Base-by-base conservation (phyloP, 306 rosid species). In the Cicer arietinum region DNA sequence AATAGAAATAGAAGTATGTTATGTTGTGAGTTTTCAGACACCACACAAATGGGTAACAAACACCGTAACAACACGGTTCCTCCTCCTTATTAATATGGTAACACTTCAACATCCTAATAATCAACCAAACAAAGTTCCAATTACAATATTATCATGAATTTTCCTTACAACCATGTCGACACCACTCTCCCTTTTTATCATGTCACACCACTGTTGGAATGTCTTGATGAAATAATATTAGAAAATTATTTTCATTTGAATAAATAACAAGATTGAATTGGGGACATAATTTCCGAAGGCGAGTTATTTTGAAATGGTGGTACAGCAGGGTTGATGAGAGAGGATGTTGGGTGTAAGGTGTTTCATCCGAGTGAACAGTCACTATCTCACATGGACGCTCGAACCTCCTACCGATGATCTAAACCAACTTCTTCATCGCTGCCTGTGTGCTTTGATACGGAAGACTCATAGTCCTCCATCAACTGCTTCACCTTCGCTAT, bases 151-250 rank as follows among this genome's bases (percentile, higher is more conserved):
- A 40, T 7, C 6, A 84, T 85, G 87, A 48, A 61, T 4, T 41
- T 87, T 73, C 99, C 98, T 57, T 94, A 94, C 54, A 44, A 86
- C 47, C 89, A 67, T 40, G 90, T 87, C 70, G 98, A 94, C 79
- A 63, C 88, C 51, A 52, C 77, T 76, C 81, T 94, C 69, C 96
- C 96, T 4, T 84, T 92, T 73, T 77, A 86, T 78, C 88, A 48
- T 40, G 98, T 94, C 44, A 94, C 91, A 2, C 85, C 90, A 60
- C 83, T 91, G 16, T 58, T 67, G 39, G 8, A 14, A 60, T 44
- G 53, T 46, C 7, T 17, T 22, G 41, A 43, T 69, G 8, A 44
- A 61, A 46, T 35, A 8, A 9, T 20, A 53, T 56, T 7, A 12
- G 46, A 42, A 56, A 47, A 18, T 3, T 22, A 37, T 16, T 70